These are phyloP conservation scores for Lathyrus aphaca DNA, from an alignment of 306 rosid species.

Conservation along the genomic window DNA sequence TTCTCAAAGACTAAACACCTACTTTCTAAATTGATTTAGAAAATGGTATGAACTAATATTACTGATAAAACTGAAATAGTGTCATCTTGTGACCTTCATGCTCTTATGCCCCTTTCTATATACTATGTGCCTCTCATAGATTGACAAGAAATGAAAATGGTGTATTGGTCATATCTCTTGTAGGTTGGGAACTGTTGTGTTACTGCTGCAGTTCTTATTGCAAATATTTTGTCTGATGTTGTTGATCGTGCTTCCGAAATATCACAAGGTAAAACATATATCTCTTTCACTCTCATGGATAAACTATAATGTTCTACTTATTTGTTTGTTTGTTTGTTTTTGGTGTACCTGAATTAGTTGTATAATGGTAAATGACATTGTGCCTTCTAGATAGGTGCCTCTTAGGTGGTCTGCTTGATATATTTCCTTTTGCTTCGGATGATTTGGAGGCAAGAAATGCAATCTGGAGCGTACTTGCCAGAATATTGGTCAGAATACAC, in stretches of 20 bases:
- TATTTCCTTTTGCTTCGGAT: constrained; percentile 79
- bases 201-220: constrained; percentile 77
- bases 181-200: constrained; percentile 86
- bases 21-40: not conserved
- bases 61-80: not conserved
- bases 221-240: constrained; percentile 80
- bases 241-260: constrained; percentile 59
- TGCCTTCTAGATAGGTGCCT: constrained; percentile 60
- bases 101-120: constrained; percentile 11
- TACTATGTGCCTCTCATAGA: constrained; percentile 14
- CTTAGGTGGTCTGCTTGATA: constrained; percentile 79
- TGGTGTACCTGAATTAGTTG: constrained; percentile 24
- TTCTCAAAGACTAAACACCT: not conserved
- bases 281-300: constrained; percentile 10
- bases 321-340: constrained; percentile 17
- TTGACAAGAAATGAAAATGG: constrained; percentile 26
- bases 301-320: constrained; percentile 8
- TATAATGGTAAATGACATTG: constrained; percentile 39
- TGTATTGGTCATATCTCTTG: constrained; percentile 41
- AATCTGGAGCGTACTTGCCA: constrained; percentile 73
- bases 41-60: constrained; percentile 10
- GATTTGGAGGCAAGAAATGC: constrained; percentile 89
- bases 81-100: not conserved
- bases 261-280: constrained; percentile 56
- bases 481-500: constrained; percentile 61